Conservation (phyloP, 2,329 filamentous ascomycete species). For the Colletotrichum kahawae region DNA sequence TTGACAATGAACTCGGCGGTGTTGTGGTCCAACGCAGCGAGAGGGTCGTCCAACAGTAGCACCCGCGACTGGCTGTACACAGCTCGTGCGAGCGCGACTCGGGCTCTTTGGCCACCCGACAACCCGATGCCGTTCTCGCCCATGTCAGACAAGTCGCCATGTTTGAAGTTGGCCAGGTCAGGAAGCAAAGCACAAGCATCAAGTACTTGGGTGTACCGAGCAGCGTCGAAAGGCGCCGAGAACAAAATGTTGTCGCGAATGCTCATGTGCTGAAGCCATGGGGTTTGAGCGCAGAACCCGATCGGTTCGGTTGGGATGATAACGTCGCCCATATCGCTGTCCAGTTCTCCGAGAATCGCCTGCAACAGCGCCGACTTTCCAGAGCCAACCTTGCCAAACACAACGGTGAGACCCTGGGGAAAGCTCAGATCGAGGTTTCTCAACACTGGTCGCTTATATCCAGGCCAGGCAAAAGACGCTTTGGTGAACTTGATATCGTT, state of each 20-base stretch:
- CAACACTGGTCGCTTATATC: slow-evolving; percentile 59
- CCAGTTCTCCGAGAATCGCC: slow-evolving; percentile 67
- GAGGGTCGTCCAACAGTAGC: slow-evolving; percentile 66
- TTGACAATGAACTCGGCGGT: slow-evolving; percentile 68
- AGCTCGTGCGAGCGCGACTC: slow-evolving; percentile 67
- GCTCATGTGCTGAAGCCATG: slow-evolving; percentile 70
- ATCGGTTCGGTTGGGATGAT: slow-evolving; percentile 54
- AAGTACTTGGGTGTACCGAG: slow-evolving; percentile 63
- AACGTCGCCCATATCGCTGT: slow-evolving; percentile 62
- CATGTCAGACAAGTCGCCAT: slow-evolving; percentile 63
- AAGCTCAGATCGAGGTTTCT: slow-evolving; percentile 51
- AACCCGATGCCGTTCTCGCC: slow-evolving; percentile 68
- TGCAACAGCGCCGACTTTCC: slow-evolving; percentile 67
- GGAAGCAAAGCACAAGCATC: slow-evolving; percentile 63
- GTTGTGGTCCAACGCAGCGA: slow-evolving; percentile 67
- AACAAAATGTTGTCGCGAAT: slow-evolving; percentile 71
- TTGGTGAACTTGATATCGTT: slow-evolving; percentile 59
- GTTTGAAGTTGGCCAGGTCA: slow-evolving; percentile 61
- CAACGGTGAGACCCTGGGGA: slow-evolving; percentile 54
- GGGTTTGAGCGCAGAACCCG: slow-evolving; percentile 63
- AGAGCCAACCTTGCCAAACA: slow-evolving; percentile 64
- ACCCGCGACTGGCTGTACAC: slow-evolving; percentile 63
- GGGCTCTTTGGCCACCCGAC: slow-evolving; percentile 67
- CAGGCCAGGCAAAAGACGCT: slow-evolving; percentile 83
- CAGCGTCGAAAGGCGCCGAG: slow-evolving; percentile 58